Conservation (phyloP, 1,284 basidiomycete genomes). For the Marasmius fiardii region DNA sequence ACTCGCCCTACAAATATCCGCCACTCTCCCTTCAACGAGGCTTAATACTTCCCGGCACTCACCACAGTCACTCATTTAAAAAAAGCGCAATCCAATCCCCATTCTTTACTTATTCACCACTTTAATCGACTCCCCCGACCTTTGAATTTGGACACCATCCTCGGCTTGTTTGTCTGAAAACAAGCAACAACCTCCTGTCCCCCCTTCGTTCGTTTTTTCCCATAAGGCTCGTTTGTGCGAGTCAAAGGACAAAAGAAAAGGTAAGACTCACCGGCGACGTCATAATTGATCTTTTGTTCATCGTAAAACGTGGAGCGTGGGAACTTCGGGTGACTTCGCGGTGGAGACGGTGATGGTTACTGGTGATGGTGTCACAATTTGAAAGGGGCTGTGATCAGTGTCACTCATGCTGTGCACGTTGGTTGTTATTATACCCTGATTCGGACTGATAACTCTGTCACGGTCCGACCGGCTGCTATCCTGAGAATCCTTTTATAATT, state of each 20-base stretch:
- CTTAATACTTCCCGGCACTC: slow-evolving; percentile 2
- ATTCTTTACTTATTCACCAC: not conserved
- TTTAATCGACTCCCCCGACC: not conserved
- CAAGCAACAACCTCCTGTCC: no score
- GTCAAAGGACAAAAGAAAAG: not conserved
- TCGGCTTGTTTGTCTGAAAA: no score
- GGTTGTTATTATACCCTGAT: slow-evolving; percentile 1
- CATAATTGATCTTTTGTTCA: not conserved
- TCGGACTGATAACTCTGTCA: not conserved
- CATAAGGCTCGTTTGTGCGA: no score
- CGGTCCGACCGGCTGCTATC: slow-evolving; percentile 6
- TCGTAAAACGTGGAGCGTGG: not conserved
- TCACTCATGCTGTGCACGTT: not conserved
- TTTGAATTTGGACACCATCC: not conserved
- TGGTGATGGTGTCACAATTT: not conserved
- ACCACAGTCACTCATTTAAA: slow-evolving; percentile 14
- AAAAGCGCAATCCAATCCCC: slow-evolving; percentile 1
- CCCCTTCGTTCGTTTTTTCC: no score
- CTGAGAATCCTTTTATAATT: slow-evolving; percentile 15
- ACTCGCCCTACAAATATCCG: slow-evolving; percentile 1
- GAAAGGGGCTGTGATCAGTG: not conserved
- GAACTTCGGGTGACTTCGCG: not conserved
- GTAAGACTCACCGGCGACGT: not conserved
- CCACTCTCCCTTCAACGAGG: not conserved
- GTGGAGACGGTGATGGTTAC: slow-evolving; percentile 5